Base-by-base conservation (phyloP, 441 rosid genomes). In the Capsella rubella region DNA sequence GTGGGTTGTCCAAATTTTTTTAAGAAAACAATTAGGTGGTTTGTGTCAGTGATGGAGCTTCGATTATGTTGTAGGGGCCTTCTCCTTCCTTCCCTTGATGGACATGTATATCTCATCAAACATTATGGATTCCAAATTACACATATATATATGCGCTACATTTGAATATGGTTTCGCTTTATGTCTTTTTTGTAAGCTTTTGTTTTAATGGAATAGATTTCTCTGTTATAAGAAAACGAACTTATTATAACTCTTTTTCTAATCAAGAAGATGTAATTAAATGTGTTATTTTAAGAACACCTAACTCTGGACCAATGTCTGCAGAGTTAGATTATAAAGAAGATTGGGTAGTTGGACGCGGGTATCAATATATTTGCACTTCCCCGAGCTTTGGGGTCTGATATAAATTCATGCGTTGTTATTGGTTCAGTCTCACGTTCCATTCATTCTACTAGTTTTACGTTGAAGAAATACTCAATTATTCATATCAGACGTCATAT, bases 341-440 rank as follows among this genome's bases (percentile, higher is more conserved):
- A 37, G 42, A 37, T 37, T 37, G 42, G 42, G 21, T 46, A 46
- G 51, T 46, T 46, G 51, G 21, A 46, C 25, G 51, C 16, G 51
- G 21, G 47, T 46, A 15, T 46, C 10, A 8, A 46, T 46, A 46
- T 15, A 15, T 6, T 46, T 46, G 21, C 16, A 46, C 21, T 45
- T 45, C 50, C 51, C 21, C 51, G 51, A 46, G 51, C 51, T 46
- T 46, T 0, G 51, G 51, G 51, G 51, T 46, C 51, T 46, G 21
- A 46, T 46, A 7, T 46, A 6, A 6, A n/a, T 46, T 46, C 49
- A 46, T 46, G 50, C 21, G 6, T 15, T 46, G 21, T 7, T 46
- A 46, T 15, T n/a, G 50, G 50, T 46, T 21, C 50, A 46, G 15
- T 46, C 51, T n/a, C 51, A 46, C 51, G 51, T n/a, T 46, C 51